phyloP scores from a whole-genome alignment of 768 basidiomycete genomes.

The Pleurotus tuoliensis region DNA sequence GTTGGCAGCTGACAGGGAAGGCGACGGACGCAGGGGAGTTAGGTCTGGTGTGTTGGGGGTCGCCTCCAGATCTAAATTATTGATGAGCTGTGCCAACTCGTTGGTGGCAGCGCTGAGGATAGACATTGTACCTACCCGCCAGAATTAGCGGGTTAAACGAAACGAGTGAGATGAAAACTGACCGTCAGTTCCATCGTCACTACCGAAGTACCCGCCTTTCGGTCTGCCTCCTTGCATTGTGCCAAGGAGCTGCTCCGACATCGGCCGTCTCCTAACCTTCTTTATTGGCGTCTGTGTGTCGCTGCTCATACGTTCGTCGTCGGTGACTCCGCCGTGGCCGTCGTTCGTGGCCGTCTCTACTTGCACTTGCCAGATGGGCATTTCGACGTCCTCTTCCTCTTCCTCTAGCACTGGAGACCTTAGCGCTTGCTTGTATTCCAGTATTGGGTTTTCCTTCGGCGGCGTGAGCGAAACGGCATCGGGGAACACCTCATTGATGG shows the following conservation, averaged over 20 bases:
- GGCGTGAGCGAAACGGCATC: conserved; percentile 21
- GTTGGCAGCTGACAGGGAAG: conserved; percentile 15
- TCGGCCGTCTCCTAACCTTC: conserved; percentile 48
- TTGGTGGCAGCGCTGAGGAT: conserved; percentile 78
- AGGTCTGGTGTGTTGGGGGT: conserved; percentile 58
- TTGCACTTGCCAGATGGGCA: conserved; percentile 20
- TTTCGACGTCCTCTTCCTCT: background rate
- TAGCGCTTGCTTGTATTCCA: conserved; percentile 11
- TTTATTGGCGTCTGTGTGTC: conserved; percentile 40
- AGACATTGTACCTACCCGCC: conserved; percentile 48
- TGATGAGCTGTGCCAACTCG: conserved; percentile 75
- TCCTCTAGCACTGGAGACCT: background rate
- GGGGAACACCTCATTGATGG: conserved; percentile 60
- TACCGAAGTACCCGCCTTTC: conserved; percentile 33
- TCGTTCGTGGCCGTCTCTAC: conserved; percentile 54
- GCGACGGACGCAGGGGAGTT: conserved; percentile 39
- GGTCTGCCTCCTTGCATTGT: conserved; percentile 34
- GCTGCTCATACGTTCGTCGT: conserved; percentile 27
- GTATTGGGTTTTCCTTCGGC: conserved; percentile 1
- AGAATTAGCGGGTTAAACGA: too few relatives aligned
- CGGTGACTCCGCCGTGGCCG: conserved; percentile 33
- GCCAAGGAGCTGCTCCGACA: conserved; percentile 61
- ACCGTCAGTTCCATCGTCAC: conserved; percentile 52
- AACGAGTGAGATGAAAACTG: conserved; percentile 8
- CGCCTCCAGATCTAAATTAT: conserved; percentile 75